Evolutionary conservation across 768 basidiomycete species (phyloP), one percentile per base, ranked within the genome.

Genomic region (Agaricus sinodeliciosus): DNA sequence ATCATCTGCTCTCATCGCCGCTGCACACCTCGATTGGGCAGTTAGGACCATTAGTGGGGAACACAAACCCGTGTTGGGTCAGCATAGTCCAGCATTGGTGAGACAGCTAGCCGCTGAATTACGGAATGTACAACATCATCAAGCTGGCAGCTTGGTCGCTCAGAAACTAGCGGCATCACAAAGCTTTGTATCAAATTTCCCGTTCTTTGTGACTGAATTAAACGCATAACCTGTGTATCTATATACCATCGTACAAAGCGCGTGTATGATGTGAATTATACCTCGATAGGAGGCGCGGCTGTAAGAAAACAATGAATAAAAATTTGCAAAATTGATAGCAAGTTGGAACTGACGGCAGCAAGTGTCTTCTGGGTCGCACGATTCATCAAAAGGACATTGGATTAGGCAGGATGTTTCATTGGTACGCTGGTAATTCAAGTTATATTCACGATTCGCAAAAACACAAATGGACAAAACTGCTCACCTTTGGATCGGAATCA

Each of bases 101-200:
- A 75, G 84, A 44, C 75, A 79, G 48, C 67, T 90, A n/a, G 81
- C 83, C 0, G 62, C 65, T n/a, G 81, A 85, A 62, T 67, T 91
- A 42, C 78, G 79, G 6, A 31, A 31, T 13, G 65, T 69, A 39
- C 76, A 74, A 52, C 80, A 74, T 56, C 57, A 62, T 8, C 80
- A 78, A 57, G 78, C 79, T n/a, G 78, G 79, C 49, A 69, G 63
- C 36, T 60, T 73, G 15, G 72, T 90, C 46, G 65, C 80, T 31
- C 82, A 88, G 59, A 74, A 81, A 42, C 65, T 91, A 42, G 70
- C 77, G 19, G 73, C 83, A 15, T 80, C 80, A 7, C 77, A 80
- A 50, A 72, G 81, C 0, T 88, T 90, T 62, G 77, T 83, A 9
- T 74, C 84, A 28, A 90, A 83, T 60, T 90, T 90, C 66, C 87